Evolutionary conservation across 257 asterid genomes (phyloP).

Genomic region (Rauvolfia tetraphylla): DNA sequence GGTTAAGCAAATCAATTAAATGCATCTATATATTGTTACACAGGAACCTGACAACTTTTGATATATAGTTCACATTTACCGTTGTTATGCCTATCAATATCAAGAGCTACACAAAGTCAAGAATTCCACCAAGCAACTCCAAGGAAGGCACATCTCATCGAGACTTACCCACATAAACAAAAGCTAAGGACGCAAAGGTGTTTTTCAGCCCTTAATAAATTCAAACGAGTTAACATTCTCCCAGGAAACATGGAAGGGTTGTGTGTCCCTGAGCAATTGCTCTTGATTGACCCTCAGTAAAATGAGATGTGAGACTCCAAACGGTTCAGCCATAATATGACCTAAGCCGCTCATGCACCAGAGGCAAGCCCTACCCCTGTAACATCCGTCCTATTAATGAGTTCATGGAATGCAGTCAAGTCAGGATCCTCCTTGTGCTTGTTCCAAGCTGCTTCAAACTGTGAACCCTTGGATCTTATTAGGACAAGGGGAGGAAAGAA

Average conservation of each 20-base stretch:
- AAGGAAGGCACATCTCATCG: neutral
- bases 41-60: neutral
- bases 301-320: conserved; percentile 1
- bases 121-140: neutral
- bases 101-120: neutral
- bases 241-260: neutral
- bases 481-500: conserved; percentile 11
- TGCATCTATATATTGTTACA: too few relatives aligned
- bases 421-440: conserved; percentile 78
- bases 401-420: conserved; percentile 40
- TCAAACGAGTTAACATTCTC: neutral
- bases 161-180: neutral
- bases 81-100: neutral
- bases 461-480: conserved; percentile 53
- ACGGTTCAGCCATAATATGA: neutral
- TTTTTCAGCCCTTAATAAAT: neutral
- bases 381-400: conserved; percentile 30
- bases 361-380: conserved; percentile 20
- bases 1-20: neutral
- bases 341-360: conserved; percentile 2
- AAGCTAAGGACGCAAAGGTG: neutral
- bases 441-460: conserved; percentile 60
- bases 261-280: neutral
- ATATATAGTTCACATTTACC: neutral
- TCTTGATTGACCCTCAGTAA: neutral